Percentiles rank a stretch among this genome's conserved stretches.
Evolutionary conservation across 371 early-diverging fungal species (phyloP).

Genomic region (Syncephalastrum monosporum): DNA sequence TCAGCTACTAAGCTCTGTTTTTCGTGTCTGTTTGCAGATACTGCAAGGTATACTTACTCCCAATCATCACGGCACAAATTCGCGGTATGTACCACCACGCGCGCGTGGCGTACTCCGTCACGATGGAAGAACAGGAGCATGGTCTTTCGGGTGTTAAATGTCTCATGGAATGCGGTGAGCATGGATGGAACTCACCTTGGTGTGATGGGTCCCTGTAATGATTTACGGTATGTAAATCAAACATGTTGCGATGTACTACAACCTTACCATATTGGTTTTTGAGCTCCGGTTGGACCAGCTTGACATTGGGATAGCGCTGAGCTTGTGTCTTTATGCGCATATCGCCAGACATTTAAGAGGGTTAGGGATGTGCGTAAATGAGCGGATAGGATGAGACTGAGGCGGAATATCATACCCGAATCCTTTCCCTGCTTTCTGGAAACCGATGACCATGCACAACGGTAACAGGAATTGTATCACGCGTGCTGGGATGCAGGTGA

Average conservation of each 20-base stretch:
- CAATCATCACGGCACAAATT: conserved; percentile 63
- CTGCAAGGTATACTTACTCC: conserved; percentile 39
- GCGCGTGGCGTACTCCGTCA: conserved; percentile 23
- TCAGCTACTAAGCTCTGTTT: neutral
- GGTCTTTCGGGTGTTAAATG: conserved; percentile 17
- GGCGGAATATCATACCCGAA: conserved; percentile 5
- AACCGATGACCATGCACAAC: conserved; percentile 20
- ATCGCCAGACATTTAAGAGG: neutral
- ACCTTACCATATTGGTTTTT: conserved; percentile 12
- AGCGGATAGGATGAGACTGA: no score
- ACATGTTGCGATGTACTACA: neutral
- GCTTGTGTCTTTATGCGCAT: conserved; percentile 10
- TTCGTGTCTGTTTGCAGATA: neutral
- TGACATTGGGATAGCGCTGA: conserved; percentile 15
- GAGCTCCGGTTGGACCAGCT: conserved; percentile 11
- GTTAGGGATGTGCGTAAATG: no score
- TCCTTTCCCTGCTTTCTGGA: conserved; percentile 9
- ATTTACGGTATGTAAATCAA: neutral
- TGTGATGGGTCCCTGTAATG: conserved; percentile 60
- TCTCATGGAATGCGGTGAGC: neutral
- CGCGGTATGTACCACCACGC: conserved; percentile 62
- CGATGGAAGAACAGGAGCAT: conserved; percentile 57
- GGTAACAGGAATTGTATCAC: conserved; percentile 11
- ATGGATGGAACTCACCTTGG: conserved; percentile 37
- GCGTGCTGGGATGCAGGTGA: conserved; percentile 13